Evolutionary conservation across 2,329 filamentous ascomycete genomes (phyloP), one percentile per base, ranked within the genome.

Genomic region (Calonectria pauciramosa): DNA sequence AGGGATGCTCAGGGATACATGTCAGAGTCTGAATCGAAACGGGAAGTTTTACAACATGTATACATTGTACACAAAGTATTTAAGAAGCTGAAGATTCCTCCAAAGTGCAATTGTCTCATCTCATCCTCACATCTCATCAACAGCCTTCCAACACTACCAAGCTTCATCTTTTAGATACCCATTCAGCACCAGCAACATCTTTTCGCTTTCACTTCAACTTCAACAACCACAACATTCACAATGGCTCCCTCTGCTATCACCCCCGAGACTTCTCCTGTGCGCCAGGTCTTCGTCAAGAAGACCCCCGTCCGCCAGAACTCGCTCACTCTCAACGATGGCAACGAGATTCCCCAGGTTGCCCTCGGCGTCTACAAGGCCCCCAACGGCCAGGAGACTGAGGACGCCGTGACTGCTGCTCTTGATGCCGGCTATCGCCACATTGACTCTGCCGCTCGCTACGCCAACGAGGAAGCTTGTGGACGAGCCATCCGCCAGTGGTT

Each of bases 321-420:
- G 65, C 85, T 95, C 75, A 93, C 92, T 85, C 88, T 96, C 75
- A 94, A 94, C 81, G 93, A 96, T 86, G 93, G 93, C 75, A 91
- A 91, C 78, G 88, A 90, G 70, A 94, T 96, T 68, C 94, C 94
- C 56, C 77, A 87, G 69, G 81, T 89, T 34, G 88, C 87, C 47
- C 84, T 89, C 67, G 88, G 87, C 41, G 87, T 88, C 51, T 89
- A 88, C 85, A 87, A 88, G 78, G 84, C 84, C 38, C 83, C 87
- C 73, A 88, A 88, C 77, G 84, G 86, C 72, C 85, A 87, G 67
- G 92, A 94, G 83, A 93, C 92, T 11, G 87, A 87, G 54, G 85
- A 88, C 51, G 90, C 93, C 3, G 92, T 95, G 23, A 87, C 86
- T 68, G 91, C 87, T 85, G 93, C 90, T 30, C 87, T 94, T 10